Evolutionary conservation across 2,329 filamentous ascomycete species (phyloP).

Genomic region (Fusarium scirpi): DNA sequence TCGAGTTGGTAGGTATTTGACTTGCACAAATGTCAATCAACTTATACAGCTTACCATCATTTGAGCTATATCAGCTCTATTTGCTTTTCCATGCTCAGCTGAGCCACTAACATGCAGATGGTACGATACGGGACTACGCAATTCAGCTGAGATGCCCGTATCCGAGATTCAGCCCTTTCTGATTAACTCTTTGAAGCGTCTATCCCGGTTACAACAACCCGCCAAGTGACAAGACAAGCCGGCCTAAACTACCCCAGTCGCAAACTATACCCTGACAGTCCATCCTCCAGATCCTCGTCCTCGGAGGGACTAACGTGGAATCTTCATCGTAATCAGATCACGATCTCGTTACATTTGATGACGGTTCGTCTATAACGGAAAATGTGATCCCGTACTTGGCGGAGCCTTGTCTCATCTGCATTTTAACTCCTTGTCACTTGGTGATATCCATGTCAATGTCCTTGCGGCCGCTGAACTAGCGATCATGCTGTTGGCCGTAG

Average conservation of each 20-base stretch:
- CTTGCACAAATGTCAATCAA: not conserved
- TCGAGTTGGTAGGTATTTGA: not conserved
- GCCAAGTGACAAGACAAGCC: not conserved
- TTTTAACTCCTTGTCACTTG: constrained; percentile 7
- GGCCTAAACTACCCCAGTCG: constrained; percentile 4
- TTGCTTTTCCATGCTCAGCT: constrained; percentile 26
- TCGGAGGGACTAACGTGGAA: constrained; percentile 7
- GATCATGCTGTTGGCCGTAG: not conserved
- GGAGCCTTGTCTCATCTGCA: constrained; percentile 15
- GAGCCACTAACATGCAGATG: constrained; percentile 14
- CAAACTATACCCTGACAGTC: not conserved
- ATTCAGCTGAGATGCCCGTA: constrained; percentile 22
- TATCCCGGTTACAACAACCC: constrained; percentile 19
- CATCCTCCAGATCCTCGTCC: not conserved
- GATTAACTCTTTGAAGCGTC: constrained; percentile 23
- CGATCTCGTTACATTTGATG: constrained; percentile 34
- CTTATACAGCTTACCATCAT: constrained; percentile 3
- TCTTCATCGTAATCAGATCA: constrained; percentile 10
- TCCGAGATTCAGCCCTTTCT: constrained; percentile 12
- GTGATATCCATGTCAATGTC: not conserved
- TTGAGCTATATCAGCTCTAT: constrained; percentile 1
- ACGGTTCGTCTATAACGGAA: constrained; percentile 28
- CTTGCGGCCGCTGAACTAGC: not conserved
- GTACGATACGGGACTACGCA: constrained; percentile 3
- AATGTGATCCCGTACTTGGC: constrained; percentile 12